Conservation (phyloP, 768 basidiomycete species). For the Hypsizygus marmoreus region DNA sequence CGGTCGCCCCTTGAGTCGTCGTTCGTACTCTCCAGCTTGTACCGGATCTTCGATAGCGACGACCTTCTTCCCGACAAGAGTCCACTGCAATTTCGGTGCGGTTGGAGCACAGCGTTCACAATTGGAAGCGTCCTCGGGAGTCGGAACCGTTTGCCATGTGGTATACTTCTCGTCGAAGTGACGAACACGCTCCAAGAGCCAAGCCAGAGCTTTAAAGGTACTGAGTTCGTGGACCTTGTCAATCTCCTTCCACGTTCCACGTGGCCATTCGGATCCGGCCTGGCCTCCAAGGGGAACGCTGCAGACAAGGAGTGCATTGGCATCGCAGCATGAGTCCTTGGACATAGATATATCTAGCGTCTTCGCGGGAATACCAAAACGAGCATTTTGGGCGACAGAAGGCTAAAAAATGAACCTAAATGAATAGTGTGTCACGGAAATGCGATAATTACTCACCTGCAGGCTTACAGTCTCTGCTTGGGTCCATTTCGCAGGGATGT, state of each 20-base stretch:
- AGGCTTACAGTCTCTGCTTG: conserved; percentile 48
- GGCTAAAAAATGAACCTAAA: conserved; percentile 41
- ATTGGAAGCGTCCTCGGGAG: conserved; percentile 45
- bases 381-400: conserved; percentile 52
- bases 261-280: conserved; percentile 80
- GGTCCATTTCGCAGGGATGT: conserved; percentile 70
- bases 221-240: conserved; percentile 85
- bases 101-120: conserved; percentile 85
- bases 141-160: conserved; percentile 64
- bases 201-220: conserved; percentile 80
- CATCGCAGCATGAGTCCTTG: conserved; percentile 67
- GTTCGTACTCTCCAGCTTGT: conserved; percentile 89
- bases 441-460: conserved; percentile 58
- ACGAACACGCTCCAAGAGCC: conserved; percentile 84
- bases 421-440: background rate
- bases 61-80: conserved; percentile 58
- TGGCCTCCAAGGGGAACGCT: conserved; percentile 69
- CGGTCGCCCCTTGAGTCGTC: conserved; percentile 83
- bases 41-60: conserved; percentile 79
- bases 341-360: conserved; percentile 52
- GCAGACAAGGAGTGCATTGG: conserved; percentile 79
- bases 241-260: conserved; percentile 72
- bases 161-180: conserved; percentile 66
- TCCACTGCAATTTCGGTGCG: conserved; percentile 78
- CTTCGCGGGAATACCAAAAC: conserved; percentile 64